Conservation (phyloP, 2,329 filamentous ascomycete species). For the Whalleya microplaca region DNA sequence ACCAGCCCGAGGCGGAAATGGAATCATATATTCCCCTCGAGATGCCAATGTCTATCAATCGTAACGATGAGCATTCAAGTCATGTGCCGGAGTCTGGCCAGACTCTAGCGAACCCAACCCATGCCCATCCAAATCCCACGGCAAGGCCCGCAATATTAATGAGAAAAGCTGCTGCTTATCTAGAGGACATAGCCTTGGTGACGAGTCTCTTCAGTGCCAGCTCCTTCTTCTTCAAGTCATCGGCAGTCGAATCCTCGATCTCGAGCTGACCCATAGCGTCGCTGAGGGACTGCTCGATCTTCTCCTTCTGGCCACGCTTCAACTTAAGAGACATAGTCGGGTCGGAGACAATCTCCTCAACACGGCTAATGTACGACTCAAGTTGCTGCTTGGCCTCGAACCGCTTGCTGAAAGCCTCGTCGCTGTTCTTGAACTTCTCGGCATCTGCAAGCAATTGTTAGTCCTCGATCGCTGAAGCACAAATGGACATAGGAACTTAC, state of each 20-base stretch:
- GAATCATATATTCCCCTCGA: conserved; percentile 25
- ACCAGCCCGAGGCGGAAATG: conserved; percentile 28
- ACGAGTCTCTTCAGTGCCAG: conserved; percentile 95
- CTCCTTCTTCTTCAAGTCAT: conserved; percentile 99
- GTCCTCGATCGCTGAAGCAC: not conserved
- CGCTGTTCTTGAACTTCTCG: conserved; percentile 97
- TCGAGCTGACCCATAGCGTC: conserved; percentile 98
- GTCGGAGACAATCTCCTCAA: conserved; percentile 98
- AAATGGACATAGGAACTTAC: conserved; percentile 46
- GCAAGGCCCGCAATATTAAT: conserved; percentile 31
- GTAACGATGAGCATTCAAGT: conserved; percentile 29
- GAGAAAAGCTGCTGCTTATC: conserved; percentile 57
- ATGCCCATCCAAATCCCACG: conserved; percentile 35
- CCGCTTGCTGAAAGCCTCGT: conserved; percentile 98
- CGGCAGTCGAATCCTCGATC: conserved; percentile 86
- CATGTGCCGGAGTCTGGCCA: conserved; percentile 32
- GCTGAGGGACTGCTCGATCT: conserved; percentile 95
- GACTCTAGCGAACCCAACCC: conserved; percentile 27
- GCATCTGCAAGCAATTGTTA: conserved; percentile 62
- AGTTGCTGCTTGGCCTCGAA: conserved; percentile 99
- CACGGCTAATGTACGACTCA: conserved; percentile 97
- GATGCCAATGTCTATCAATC: conserved; percentile 33
- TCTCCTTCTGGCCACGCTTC: conserved; percentile 99
- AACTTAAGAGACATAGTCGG: conserved; percentile 94
- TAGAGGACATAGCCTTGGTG: conserved; percentile 96